Evolutionary conservation across 2,329 filamentous ascomycete species (phyloP), one percentile per base, ranked within the genome.

Genomic region (Whalleya microplaca): DNA sequence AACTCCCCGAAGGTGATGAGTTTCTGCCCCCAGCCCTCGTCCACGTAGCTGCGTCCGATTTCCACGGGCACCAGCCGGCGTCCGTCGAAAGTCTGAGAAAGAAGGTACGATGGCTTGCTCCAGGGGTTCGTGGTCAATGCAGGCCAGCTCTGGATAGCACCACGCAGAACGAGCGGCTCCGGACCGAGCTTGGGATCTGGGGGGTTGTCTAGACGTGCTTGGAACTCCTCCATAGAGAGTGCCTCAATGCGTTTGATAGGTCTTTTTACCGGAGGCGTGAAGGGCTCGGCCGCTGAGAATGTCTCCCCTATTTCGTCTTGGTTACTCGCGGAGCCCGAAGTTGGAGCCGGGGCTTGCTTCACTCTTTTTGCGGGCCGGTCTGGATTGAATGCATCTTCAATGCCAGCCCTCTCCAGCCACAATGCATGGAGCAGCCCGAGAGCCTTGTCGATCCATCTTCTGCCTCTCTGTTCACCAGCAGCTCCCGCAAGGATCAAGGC

Each of bases 51-150:
- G 45, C 90, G 80, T 0, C 95, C 94, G 1, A 95, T 73, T 71
- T 98, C 93, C 2, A 97, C 83, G 0, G 94, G 94, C 0, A 98
- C 90, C 0, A 96, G 81, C 10, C 95, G 82, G 29, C 87, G 80
- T 0, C 95, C 95, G 2, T 79, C 83, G 37, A 96, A 85, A 0
- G 93, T 97, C 53, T 79, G 82, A 10, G 84, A 80, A 10, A 92
- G 78, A 54, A 96, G 85, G 71, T 97, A 96, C 0, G 78, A 76
- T 0, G 87, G 86, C n/a, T 80, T 84, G 8, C 76, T 80, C 95
- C 95, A 99, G 0, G 85, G 84, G 1, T 80, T 78, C 0, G 80
- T 76, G 2, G 77, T 79, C n/a, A 89, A 73, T 0, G 94, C 93
- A 0, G 93, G 92, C 94, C 94, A 98, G 62, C 85, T 74, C 0